A percentile compares a stretch with the other conserved stretches of the same genome.
phyloP scores from a whole-genome alignment of 2,329 filamentous ascomycete genomes.

The Pseudogymnoascus sp. region DNA sequence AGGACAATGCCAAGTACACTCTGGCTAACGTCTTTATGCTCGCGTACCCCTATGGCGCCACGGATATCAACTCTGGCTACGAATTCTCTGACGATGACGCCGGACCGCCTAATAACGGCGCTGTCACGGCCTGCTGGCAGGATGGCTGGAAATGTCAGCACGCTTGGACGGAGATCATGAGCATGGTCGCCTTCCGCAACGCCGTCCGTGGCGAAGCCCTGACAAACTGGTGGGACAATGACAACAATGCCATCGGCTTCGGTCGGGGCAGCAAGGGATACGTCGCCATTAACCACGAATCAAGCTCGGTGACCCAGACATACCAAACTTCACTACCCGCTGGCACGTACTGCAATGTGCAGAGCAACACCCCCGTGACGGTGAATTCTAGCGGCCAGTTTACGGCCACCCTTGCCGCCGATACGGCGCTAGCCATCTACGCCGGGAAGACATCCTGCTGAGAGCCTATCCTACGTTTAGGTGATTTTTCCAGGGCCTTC shows the following conservation, averaged over 20 bases:
- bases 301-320: not conserved
- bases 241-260: not conserved
- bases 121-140: not conserved
- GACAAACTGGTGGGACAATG: not conserved
- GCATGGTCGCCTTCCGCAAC: not conserved
- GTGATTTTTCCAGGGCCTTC: not conserved
- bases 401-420: not conserved
- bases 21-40: not conserved
- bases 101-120: not conserved
- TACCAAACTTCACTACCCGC: not conserved
- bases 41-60: not conserved
- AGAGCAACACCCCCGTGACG: not conserved
- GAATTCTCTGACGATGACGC: not conserved
- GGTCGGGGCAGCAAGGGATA: not conserved
- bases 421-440: not conserved
- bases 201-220: not conserved
- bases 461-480: not conserved
- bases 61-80: not conserved
- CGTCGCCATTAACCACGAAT: not conserved
- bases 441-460: conserved; percentile 3
- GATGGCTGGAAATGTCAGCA: not conserved
- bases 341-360: not conserved
- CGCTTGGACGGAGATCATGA: not conserved
- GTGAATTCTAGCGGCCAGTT: conserved; percentile 1
- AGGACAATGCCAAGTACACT: not conserved